phyloP scores from a whole-genome alignment of 2,329 filamentous ascomycete genomes.

The Penicillium brasilianum region DNA sequence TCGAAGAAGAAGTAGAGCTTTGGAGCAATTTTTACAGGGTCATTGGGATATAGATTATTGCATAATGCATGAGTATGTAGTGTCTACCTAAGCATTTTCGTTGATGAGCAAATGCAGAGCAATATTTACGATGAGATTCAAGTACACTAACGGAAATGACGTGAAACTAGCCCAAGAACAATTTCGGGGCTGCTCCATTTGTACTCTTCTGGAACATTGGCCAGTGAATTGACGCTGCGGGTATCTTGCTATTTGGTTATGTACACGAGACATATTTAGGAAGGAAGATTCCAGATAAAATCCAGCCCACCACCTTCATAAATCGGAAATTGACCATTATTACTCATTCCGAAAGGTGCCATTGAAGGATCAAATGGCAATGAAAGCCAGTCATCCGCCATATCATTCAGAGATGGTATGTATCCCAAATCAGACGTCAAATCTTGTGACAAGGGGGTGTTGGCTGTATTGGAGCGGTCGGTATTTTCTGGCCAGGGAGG shows the following conservation, averaged over 20 bases:
- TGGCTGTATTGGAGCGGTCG: constrained; percentile 27
- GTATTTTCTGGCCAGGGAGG: constrained; percentile 33
- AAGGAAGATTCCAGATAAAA: constrained; percentile 52
- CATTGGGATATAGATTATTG: neutral
- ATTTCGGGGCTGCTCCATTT: too few species aligned
- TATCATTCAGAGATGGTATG: constrained; percentile 37
- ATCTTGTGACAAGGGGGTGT: constrained; percentile 31
- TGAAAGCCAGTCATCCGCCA: constrained; percentile 50
- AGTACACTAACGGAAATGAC: neutral
- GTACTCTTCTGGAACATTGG: too few species aligned
- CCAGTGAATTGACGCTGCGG: neutral
- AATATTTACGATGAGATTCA: neutral
- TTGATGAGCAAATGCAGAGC: neutral
- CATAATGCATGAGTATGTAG: neutral
- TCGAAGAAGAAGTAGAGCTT: constrained; percentile 37
- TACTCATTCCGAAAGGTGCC: constrained; percentile 49
- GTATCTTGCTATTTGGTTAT: neutral
- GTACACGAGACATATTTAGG: constrained; percentile 28
- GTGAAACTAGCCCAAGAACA: neutral
- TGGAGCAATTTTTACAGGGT: neutral
- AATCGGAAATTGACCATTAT: constrained; percentile 45
- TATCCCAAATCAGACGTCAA: constrained; percentile 36
- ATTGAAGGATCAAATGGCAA: constrained; percentile 51
- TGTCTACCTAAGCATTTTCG: neutral
- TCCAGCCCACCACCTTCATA: constrained; percentile 48